These are phyloP conservation scores for Casaregolazyma lundiana DNA, from an alignment of 1,139 yeast genomes.

Conservation along the genomic window DNA sequence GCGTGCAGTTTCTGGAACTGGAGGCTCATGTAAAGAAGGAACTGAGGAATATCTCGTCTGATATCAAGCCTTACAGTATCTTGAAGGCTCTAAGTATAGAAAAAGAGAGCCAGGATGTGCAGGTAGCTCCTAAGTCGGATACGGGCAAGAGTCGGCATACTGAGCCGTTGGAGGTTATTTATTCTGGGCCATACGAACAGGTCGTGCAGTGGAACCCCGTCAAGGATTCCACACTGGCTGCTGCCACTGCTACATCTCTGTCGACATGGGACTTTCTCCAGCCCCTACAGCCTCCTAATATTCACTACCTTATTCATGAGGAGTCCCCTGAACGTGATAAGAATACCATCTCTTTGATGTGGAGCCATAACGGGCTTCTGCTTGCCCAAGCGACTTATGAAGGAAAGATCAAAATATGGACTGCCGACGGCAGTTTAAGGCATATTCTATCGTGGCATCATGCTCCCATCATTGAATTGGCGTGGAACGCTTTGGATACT, in stretches of 20 bases:
- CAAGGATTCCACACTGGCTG: slow-evolving; percentile 18
- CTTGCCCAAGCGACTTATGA: slow-evolving; percentile 33
- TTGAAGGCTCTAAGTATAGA: slow-evolving; percentile 35
- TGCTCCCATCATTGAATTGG: slow-evolving; percentile 46
- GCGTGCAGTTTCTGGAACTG: slow-evolving; percentile 63
- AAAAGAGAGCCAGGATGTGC: slow-evolving; percentile 9
- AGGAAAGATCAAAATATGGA: slow-evolving; percentile 33
- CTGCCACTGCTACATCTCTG: slow-evolving; percentile 18
- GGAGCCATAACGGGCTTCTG: slow-evolving; percentile 29
- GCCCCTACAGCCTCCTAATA: slow-evolving; percentile 8
- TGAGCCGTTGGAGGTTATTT: not conserved
- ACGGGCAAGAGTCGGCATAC: not conserved
- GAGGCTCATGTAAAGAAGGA: slow-evolving; percentile 41
- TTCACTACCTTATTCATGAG: slow-evolving; percentile 8
- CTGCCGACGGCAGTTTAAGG: slow-evolving; percentile 38
- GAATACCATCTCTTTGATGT: slow-evolving; percentile 29
- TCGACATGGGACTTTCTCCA: slow-evolving; percentile 7
- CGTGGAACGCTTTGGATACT: slow-evolving; percentile 47
- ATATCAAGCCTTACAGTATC: slow-evolving; percentile 29
- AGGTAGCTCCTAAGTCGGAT: not conserved
- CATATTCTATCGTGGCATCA: slow-evolving; percentile 55
- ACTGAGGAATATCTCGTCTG: not conserved
- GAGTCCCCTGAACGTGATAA: slow-evolving; percentile 20
- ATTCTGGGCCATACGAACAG: slow-evolving; percentile 12
- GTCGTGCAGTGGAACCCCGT: slow-evolving; percentile 26